Evolutionary conservation across 2,329 filamentous ascomycete species (phyloP), one percentile per base, ranked within the genome.

Genomic region (Cladophialophora exuberans): DNA sequence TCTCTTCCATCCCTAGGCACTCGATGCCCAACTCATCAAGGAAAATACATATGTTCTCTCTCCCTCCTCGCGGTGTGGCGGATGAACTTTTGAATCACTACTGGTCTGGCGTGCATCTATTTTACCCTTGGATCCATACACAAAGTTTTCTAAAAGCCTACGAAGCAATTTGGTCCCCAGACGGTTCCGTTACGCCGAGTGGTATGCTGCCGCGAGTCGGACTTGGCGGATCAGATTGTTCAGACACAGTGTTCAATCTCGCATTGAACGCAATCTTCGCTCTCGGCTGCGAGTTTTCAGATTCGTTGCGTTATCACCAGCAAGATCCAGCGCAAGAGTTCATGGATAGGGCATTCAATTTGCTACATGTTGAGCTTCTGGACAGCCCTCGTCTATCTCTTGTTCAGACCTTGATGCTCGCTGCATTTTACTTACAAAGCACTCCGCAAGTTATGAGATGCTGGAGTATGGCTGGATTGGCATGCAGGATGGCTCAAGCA

Each of bases 191-290:
- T 28, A 4, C n/a, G 20, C 23, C 6, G 30, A 30, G n/a, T 25
- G 6, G n/a, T 28, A 15, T 13, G 10, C 23, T 26, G 11, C 42
- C 42, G n/a, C 42, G 42, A 45, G 42, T 45, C 15, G 42, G 42
- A 2, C 42, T 45, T 26, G 42, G 42, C n/a, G 42, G 42, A 13
- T 18, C 23, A 13, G 28, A 45, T 22, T 45, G 42, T 13, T n/a
- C 42, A 13, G 28, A 30, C 23, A n/a, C 20, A 3, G 20, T 45
- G 23, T 45, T 45, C 25, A 28, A 30, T 25, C n/a, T 26, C 13
- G 42, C 42, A 31, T 30, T 45, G 23, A 45, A 45, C 25, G 28
- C 42, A 10, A 28, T 28, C 13, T 45, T 45, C 30, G 42, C 42
- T 10, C 22, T 45, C 11, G 42, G 23, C n/a, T 45, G 42, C 20